A percentile compares a stretch with the other conserved stretches of the same genome.
Evolutionary conservation across 2,329 filamentous ascomycete species (phyloP).

Genomic region (Ceratocystis ficicola): DNA sequence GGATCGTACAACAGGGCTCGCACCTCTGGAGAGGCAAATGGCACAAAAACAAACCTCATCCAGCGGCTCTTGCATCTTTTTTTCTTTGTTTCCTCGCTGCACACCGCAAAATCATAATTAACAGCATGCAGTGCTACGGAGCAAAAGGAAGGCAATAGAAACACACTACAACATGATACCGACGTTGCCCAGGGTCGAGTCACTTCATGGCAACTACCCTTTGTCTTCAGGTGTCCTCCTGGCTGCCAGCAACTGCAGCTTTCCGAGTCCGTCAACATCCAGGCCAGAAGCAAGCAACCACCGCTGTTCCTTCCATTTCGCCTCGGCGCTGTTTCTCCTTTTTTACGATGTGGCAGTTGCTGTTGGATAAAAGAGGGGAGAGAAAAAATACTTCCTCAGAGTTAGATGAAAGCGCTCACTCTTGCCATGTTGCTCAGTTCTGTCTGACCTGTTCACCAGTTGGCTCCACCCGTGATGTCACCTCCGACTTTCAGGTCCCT

Average conservation of each 20-base stretch:
- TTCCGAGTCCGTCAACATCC: not conserved
- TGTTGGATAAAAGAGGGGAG: too few species aligned
- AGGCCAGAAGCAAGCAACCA: not conserved
- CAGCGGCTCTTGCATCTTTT: not conserved
- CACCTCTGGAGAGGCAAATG: too few species aligned
- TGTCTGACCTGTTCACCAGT: not conserved
- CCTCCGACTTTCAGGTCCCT: conserved; percentile 1
- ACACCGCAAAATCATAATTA: not conserved
- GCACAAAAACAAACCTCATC: not conserved
- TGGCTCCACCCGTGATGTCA: conserved; percentile 8
- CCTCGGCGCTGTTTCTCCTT: not conserved
- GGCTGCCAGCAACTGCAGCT: not conserved
- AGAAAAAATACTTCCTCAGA: not conserved
- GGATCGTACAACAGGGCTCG: too few species aligned
- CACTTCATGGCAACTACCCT: conserved; percentile 1
- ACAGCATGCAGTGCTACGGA: not conserved
- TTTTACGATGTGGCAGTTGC: not conserved
- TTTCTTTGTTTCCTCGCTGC: not conserved
- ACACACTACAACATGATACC: not conserved
- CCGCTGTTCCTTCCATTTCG: not conserved
- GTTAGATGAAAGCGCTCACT: not conserved
- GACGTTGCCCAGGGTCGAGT: not conserved
- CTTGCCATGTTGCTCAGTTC: not conserved
- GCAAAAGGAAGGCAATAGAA: not conserved
- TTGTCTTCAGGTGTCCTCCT: not conserved